Conservation (phyloP, 371 early-diverging fungal genomes). For the Mycotypha africana region DNA sequence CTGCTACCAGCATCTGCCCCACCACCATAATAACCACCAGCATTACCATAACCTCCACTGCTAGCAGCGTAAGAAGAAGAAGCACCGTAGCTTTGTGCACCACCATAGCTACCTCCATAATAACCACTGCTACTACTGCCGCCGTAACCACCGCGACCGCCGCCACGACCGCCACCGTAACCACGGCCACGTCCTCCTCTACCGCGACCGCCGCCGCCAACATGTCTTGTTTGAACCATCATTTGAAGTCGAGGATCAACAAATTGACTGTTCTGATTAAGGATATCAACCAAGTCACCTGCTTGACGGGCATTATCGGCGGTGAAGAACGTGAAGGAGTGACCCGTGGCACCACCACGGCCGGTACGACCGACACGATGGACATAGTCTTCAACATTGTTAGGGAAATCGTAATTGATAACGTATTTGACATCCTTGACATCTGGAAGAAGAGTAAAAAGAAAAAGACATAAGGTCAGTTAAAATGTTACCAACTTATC, state of each 20-base stretch:
- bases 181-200: constrained; percentile 48
- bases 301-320: constrained; percentile 88
- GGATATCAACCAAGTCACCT: constrained; percentile 84
- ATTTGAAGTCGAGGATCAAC: constrained; percentile 83
- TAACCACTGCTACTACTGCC: constrained; percentile 13
- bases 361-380: constrained; percentile 99
- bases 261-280: constrained; percentile 94
- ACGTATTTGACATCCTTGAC: constrained; percentile 93
- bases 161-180: constrained; percentile 35
- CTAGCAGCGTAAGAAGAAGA: too few species aligned
- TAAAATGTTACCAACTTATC: too few species aligned
- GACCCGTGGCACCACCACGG: constrained; percentile 95
- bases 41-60: too few species aligned
- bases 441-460: constrained; percentile 40
- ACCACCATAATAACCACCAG: too few species aligned
- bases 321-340: constrained; percentile 96
- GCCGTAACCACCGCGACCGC: constrained; percentile 19
- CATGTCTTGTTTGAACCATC: constrained; percentile 51
- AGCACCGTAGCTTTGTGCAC: background rate
- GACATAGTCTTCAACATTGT: constrained; percentile 91
- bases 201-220: constrained; percentile 40
- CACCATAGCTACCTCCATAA: constrained; percentile 12
- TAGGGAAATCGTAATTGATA: constrained; percentile 98
- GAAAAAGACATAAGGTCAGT: background rate
- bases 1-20: too few species aligned